A percentile compares a stretch with the other conserved stretches of the same genome.
phyloP scores from a whole-genome alignment of 768 basidiomycete genomes.

The Amanita rubescens region DNA sequence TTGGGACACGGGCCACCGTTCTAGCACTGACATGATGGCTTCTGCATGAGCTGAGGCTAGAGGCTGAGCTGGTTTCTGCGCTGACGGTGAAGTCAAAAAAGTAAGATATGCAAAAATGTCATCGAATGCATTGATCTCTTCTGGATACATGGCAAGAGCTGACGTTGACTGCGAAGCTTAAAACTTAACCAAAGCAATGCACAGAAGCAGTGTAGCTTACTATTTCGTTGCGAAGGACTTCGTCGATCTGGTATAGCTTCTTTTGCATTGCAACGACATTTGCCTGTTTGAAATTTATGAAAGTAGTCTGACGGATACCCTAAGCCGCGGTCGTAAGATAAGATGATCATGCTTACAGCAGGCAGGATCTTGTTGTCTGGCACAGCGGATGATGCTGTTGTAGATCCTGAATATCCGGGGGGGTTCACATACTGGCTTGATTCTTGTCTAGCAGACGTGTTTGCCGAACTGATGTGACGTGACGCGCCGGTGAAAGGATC shows the following conservation, averaged over 20 bases:
- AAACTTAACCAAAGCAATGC: not conserved
- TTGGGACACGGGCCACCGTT: constrained; percentile 67
- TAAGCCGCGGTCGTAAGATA: not conserved
- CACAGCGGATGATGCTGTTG: not conserved
- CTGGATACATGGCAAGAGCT: constrained; percentile 60
- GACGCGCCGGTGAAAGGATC: constrained; percentile 75
- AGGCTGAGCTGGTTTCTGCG: constrained; percentile 23
- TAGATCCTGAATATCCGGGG: constrained; percentile 48
- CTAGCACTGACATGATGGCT: constrained; percentile 53
- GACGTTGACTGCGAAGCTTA: constrained; percentile 49
- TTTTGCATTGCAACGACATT: constrained; percentile 70
- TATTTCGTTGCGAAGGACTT: constrained; percentile 56
- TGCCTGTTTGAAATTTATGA: constrained; percentile 80
- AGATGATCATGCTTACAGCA: constrained; percentile 29
- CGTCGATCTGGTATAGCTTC: constrained; percentile 73
- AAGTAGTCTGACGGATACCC: constrained; percentile 37
- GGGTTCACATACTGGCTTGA: constrained; percentile 67
- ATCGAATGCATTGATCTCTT: constrained; percentile 51
- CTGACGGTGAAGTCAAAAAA: constrained; percentile 33
- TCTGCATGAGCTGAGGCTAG: constrained; percentile 49
- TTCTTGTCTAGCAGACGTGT: constrained; percentile 25
- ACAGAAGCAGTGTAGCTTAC: constrained; percentile 32
- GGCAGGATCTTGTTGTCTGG: constrained; percentile 37
- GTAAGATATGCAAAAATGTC: constrained; percentile 57
- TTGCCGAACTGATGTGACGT: constrained; percentile 40